Conservation (phyloP, 805 yeast species). For the Middelhovenomyces tepae region DNA sequence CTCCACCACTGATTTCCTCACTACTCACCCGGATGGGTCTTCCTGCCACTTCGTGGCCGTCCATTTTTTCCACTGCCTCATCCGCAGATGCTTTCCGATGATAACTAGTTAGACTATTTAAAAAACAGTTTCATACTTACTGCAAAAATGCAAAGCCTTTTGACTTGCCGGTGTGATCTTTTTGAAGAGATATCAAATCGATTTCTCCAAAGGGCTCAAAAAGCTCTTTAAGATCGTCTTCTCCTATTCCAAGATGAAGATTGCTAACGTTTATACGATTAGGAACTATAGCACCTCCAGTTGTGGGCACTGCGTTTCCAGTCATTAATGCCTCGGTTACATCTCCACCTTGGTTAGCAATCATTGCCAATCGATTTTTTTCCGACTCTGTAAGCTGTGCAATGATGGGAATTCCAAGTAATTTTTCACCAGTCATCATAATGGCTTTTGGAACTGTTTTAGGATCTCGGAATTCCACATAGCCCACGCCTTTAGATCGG, state of each 20-base stretch:
- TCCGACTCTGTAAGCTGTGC: constrained; percentile 28
- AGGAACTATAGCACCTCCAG: constrained; percentile 5
- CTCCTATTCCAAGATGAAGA: constrained; percentile 36
- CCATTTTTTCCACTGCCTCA: constrained; percentile 22
- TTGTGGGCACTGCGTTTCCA: no score
- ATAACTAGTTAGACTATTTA: constrained; percentile 7
- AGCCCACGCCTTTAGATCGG: constrained; percentile 29
- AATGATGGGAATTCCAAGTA: constrained; percentile 28
- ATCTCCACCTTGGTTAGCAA: constrained; percentile 7
- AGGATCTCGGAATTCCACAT: constrained; percentile 25
- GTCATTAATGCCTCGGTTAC: no score
- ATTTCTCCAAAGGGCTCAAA: constrained; percentile 61
- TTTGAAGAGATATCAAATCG: constrained; percentile 76
- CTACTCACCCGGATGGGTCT: constrained; percentile 23
- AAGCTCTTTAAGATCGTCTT: constrained; percentile 60
- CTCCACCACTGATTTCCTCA: constrained; percentile 9
- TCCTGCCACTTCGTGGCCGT: constrained; percentile 24
- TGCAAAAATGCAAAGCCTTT: constrained; percentile 82
- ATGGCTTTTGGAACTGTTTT: constrained; percentile 26
- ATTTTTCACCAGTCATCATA: constrained; percentile 25
- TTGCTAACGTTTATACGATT: constrained; percentile 26
- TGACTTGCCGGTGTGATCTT: constrained; percentile 77
- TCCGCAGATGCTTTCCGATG: constrained; percentile 15
- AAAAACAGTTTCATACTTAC: constrained; percentile 24
- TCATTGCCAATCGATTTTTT: constrained; percentile 23